Base-by-base conservation (phyloP, 2,329 filamentous ascomycete genomes). In the Cladosporium halotolerans region DNA sequence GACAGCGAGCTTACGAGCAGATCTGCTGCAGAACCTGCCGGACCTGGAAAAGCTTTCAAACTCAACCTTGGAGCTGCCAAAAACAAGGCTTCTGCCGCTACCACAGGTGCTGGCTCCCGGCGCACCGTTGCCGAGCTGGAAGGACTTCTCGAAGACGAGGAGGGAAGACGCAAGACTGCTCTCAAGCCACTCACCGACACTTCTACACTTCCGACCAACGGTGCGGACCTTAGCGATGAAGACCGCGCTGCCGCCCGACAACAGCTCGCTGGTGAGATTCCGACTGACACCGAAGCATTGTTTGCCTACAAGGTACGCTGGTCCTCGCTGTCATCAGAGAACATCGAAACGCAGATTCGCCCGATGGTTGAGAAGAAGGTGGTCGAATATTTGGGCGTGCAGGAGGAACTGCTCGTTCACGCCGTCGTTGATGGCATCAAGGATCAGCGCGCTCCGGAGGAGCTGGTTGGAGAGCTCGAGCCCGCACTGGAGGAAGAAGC, bases 291-390 rank as follows among this genome's bases (percentile, higher is more conserved):
- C 68, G 83, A 87, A 2, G 89, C 88, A 0, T 77, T 99, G 3
- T 99, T 92, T 89, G 81, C 79, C n/a, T 97, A 90, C 89, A 76
- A 86, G 14, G 83, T 99, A 68, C 88, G 91, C 63, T 99, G 93
- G 93, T 86, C 95, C 48, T 89, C 84, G 71, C 79, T 99, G 68
- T 88, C 95, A 66, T 86, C 93, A 57, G 77, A 79, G 13, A 80
- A 93, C 40, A 82, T 97, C 55, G 81, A 83, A 56, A 88, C 95
- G 59, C 91, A 96, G 68, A 82, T 99, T 62, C 83, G 88, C 65
- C 91, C 92, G 31, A 99, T 96, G 73, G 89, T 97, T 53, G 90
- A 96, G 76, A 95, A 95, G 80, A 99, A 97, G 79, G 89, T 97
- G 62, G 86, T 99, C 56, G 93, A 99, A 71, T 95, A 93, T 63